A percentile compares a stretch with the other conserved stretches of the same genome.
phyloP scores from a whole-genome alignment of 345 rosid species.

The Hypericum androsaemum region DNA sequence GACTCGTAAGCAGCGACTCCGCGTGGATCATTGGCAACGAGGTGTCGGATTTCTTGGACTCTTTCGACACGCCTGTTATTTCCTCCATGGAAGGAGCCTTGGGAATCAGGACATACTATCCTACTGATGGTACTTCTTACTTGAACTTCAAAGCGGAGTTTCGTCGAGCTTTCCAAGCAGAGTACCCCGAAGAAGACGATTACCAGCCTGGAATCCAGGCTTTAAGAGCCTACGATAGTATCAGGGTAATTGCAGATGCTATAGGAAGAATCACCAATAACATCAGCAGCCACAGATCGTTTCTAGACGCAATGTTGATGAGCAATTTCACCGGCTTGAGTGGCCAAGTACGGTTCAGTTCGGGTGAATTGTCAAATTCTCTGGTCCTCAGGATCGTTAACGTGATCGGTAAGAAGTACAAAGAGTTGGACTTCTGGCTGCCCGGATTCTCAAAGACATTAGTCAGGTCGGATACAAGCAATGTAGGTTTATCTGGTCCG shows the following conservation, averaged over 20 bases:
- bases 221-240: conserved; percentile 33
- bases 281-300: neutral
- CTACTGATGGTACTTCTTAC: conserved; percentile 9
- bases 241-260: conserved; percentile 14
- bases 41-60: conserved; percentile 24
- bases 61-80: conserved; percentile 26
- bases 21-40: conserved; percentile 34
- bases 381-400: too few relatives aligned
- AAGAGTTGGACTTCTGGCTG: too few relatives aligned
- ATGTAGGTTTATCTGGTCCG: too few relatives aligned
- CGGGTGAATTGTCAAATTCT: conserved; percentile 10
- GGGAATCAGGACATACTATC: conserved; percentile 28
- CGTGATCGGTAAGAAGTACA: too few relatives aligned
- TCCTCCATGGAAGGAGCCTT: conserved; percentile 37
- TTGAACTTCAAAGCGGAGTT: conserved; percentile 21
- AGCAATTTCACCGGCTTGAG: conserved; percentile 34
- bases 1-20: conserved; percentile 30
- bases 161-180: conserved; percentile 6
- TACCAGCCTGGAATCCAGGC: conserved; percentile 28
- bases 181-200: conserved; percentile 19
- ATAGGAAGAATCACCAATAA: conserved; percentile 4
- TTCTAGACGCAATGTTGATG: conserved; percentile 14
- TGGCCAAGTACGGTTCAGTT: conserved; percentile 25
- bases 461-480: too few relatives aligned
- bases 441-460: too few relatives aligned